Percentiles rank a stretch among this genome's conserved stretches.
Evolutionary conservation across 257 asterid genomes (phyloP).

Genomic region (Solanum chaucha): DNA sequence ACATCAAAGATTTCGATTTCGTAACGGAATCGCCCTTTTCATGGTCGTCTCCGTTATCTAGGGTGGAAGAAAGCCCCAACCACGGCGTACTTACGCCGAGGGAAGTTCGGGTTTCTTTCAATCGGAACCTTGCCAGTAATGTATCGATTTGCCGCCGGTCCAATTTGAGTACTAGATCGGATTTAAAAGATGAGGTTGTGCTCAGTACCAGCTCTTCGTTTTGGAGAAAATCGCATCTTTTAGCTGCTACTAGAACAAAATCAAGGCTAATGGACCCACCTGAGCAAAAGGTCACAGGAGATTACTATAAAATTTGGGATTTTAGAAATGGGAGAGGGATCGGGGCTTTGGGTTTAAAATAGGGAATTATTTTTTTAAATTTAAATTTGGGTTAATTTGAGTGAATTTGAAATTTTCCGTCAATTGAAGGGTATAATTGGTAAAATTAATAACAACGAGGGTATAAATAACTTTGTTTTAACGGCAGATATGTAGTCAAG

Average conservation of each 20-base stretch:
- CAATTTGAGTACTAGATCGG: constrained; percentile 13
- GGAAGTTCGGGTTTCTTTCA: constrained; percentile 41
- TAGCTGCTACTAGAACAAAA: constrained; percentile 27
- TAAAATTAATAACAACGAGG: too few species aligned
- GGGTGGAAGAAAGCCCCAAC: constrained; percentile 41
- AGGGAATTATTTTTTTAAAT: too few species aligned
- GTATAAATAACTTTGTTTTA: too few species aligned
- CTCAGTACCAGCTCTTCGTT: constrained; percentile 42
- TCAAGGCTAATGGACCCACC: constrained; percentile 64
- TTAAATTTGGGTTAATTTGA: too few species aligned
- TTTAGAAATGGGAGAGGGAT: constrained; percentile 67
- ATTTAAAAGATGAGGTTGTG: constrained; percentile 40
- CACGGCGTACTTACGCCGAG: constrained; percentile 21
- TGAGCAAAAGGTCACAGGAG: constrained; percentile 27
- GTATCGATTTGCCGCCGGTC: constrained; percentile 40
- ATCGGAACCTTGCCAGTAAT: constrained; percentile 1
- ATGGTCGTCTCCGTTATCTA: constrained; percentile 29
- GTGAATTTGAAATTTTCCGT: too few species aligned
- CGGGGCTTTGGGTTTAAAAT: too few species aligned
- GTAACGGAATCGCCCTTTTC: constrained; percentile 29
- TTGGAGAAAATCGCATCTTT: constrained; percentile 32
- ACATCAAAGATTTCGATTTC: constrained; percentile 29
- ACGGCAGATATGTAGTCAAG: too few species aligned
- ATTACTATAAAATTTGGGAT: not conserved
- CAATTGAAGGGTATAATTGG: too few species aligned